These are phyloP conservation scores for Eimeria necatrix DNA, from an alignment of 169 alveolate genomes.

Conservation along the genomic window DNA sequence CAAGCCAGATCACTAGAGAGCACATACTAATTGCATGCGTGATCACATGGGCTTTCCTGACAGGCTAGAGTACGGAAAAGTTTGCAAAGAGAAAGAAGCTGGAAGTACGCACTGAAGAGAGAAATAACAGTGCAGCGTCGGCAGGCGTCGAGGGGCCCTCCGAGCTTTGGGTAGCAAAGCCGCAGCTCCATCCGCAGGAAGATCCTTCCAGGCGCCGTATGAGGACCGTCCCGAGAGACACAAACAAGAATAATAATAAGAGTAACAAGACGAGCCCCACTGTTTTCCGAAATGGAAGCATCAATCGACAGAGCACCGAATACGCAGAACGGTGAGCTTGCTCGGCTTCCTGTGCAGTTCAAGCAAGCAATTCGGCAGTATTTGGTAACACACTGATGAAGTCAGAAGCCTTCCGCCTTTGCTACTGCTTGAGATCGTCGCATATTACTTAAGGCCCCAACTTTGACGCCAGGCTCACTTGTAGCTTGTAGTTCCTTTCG, in stretches of 20 bases:
- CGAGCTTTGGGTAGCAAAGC: conserved; percentile 47
- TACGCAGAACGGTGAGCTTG: conserved; percentile 36
- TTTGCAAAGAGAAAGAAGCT: neutral
- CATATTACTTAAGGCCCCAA: neutral
- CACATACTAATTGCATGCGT: too few species aligned
- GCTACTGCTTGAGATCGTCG: too few species aligned
- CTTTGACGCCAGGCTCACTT: neutral
- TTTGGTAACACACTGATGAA: too few species aligned
- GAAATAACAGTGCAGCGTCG: conserved; percentile 30
- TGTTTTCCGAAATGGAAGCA: conserved; percentile 37
- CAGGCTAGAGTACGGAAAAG: neutral
- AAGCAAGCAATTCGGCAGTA: neutral
- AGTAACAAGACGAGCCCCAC: conserved; percentile 39
- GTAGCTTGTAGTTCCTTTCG: conserved; percentile 36
- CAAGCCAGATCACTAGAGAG: neutral
- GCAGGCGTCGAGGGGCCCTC: conserved; percentile 66
- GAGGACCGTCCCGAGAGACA: conserved; percentile 47
- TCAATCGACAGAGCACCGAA: conserved; percentile 54
- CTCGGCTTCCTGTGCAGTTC: conserved; percentile 45
- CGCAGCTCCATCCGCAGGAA: conserved; percentile 72
- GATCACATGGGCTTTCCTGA: too few species aligned
- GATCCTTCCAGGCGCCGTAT: conserved; percentile 24
- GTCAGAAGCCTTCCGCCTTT: too few species aligned
- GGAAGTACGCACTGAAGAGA: conserved; percentile 34
- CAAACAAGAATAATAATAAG: conserved; percentile 9